Evolutionary conservation across 352 stramenopile genomes (phyloP).

Genomic region (Globisporangium recalcitrans): DNA sequence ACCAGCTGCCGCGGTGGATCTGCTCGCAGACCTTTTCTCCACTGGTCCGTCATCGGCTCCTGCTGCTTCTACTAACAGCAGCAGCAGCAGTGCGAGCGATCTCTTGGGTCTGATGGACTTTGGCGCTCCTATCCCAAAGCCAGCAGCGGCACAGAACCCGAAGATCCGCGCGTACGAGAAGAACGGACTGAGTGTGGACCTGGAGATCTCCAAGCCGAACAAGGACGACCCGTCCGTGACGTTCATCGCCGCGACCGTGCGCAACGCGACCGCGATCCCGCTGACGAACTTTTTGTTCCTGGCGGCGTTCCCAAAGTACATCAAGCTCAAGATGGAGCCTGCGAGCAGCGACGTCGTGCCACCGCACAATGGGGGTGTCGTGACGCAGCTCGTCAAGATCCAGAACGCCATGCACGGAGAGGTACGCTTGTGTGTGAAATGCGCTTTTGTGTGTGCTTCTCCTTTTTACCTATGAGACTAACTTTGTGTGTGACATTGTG

Average conservation of each 20-base stretch:
- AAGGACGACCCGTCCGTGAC: slow-evolving; percentile 89
- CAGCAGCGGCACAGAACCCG: slow-evolving; percentile 30
- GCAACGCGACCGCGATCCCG: slow-evolving; percentile 83
- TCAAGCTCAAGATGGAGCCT: slow-evolving; percentile 98
- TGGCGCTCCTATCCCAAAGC: slow-evolving; percentile 27
- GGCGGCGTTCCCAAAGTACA: slow-evolving; percentile 96
- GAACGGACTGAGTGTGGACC: slow-evolving; percentile 90
- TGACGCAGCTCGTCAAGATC: slow-evolving; percentile 96
- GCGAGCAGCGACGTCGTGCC: slow-evolving; percentile 90
- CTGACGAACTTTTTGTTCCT: slow-evolving; percentile 93
- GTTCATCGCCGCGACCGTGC: slow-evolving; percentile 90
- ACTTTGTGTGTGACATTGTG: slow-evolving; percentile 12
- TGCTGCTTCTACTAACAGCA: slow-evolving; percentile 10
- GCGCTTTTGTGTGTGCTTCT: neutral
- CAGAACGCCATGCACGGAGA: slow-evolving; percentile 94
- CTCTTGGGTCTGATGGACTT: slow-evolving; percentile 79
- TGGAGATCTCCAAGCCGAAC: slow-evolving; percentile 92
- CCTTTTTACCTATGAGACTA: neutral
- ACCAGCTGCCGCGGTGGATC: slow-evolving; percentile 60
- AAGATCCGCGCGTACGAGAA: slow-evolving; percentile 93
- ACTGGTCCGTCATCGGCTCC: slow-evolving; percentile 27
- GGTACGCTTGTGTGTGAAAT: slow-evolving; percentile 24
- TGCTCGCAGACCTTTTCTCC: slow-evolving; percentile 95
- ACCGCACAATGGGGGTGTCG: slow-evolving; percentile 57
- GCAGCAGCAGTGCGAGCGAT: slow-evolving; percentile 27